Evolutionary conservation across 495 filamentous ascomycete species (phyloP).

Genomic region (Sporormia fimetaria): DNA sequence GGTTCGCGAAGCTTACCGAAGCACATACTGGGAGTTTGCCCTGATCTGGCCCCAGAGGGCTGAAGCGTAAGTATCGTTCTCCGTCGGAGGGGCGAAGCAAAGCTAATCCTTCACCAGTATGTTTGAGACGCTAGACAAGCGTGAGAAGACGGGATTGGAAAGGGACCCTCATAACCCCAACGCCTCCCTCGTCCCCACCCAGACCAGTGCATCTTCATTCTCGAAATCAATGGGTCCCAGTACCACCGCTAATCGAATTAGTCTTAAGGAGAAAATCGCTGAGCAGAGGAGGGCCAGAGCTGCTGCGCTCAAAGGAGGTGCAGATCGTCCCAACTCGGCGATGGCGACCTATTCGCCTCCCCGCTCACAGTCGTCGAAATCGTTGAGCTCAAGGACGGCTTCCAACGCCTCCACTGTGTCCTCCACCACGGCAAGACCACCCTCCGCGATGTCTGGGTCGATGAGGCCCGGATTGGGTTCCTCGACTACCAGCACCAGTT

Average conservation of each 20-base stretch:
- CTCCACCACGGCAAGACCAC: constrained; percentile 16
- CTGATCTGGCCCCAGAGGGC: constrained; percentile 65
- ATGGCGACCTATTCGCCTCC: constrained; percentile 52
- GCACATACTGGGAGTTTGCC: constrained; percentile 74
- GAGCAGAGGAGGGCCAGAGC: constrained; percentile 61
- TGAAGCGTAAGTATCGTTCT: constrained; percentile 48
- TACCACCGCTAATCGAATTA: constrained; percentile 42
- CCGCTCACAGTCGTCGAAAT: constrained; percentile 35
- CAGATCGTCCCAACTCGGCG: constrained; percentile 62
- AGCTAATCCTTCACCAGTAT: constrained; percentile 44
- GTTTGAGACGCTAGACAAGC: constrained; percentile 59
- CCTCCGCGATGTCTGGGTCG: constrained; percentile 21
- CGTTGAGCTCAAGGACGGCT: constrained; percentile 20
- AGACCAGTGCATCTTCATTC: constrained; percentile 32
- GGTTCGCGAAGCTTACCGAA: constrained; percentile 72
- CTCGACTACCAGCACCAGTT: constrained; percentile 29
- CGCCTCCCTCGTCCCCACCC: constrained; percentile 32
- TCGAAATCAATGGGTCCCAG: constrained; percentile 37
- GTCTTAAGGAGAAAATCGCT: constrained; percentile 67
- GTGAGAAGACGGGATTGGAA: constrained; percentile 61
- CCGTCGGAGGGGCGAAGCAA: background rate
- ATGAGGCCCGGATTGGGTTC: constrained; percentile 20
- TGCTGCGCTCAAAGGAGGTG: constrained; percentile 46
- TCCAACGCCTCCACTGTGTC: constrained; percentile 25
- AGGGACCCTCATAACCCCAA: constrained; percentile 75